These are phyloP conservation scores for Schizosaccharomyces octosporus DNA, from an alignment of 805 yeast genomes.

Conservation along the genomic window DNA sequence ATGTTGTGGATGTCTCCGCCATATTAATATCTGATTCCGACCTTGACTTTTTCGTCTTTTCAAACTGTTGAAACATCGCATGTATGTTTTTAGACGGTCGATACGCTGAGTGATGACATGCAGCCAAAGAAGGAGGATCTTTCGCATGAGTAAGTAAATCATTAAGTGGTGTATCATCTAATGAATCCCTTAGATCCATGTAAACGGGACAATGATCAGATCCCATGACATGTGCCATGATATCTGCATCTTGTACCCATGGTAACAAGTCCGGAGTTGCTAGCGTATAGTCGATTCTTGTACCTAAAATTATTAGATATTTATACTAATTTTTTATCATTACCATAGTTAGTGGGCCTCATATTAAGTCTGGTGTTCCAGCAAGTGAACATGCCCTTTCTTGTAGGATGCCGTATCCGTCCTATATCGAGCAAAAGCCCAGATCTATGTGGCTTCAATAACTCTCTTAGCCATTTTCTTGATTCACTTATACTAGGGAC, in stretches of 20 bases:
- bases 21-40: neutral
- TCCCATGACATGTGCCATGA: constrained; percentile 51
- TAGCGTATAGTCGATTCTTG: constrained; percentile 62
- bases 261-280: constrained; percentile 19
- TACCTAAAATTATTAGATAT: constrained; percentile 18
- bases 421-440: constrained; percentile 7
- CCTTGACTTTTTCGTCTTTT: neutral
- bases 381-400: constrained; percentile 54
- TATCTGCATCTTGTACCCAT: constrained; percentile 22
- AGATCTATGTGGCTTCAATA: neutral
- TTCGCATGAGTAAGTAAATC: neutral
- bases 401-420: constrained; percentile 30
- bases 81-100: constrained; percentile 6
- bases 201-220: constrained; percentile 89
- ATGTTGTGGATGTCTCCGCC: neutral
- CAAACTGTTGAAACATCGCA: constrained; percentile 5
- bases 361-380: constrained; percentile 69
- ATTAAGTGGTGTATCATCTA: neutral
- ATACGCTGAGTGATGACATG: constrained; percentile 6
- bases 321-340: neutral
- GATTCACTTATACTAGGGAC: neutral
- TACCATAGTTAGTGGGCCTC: constrained; percentile 40
- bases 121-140: constrained; percentile 5
- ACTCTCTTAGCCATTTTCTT: neutral
- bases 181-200: constrained; percentile 28